Evolutionary conservation across 139 green algal genomes (phyloP).

Genomic region (Yamagishiella unicocca): DNA sequence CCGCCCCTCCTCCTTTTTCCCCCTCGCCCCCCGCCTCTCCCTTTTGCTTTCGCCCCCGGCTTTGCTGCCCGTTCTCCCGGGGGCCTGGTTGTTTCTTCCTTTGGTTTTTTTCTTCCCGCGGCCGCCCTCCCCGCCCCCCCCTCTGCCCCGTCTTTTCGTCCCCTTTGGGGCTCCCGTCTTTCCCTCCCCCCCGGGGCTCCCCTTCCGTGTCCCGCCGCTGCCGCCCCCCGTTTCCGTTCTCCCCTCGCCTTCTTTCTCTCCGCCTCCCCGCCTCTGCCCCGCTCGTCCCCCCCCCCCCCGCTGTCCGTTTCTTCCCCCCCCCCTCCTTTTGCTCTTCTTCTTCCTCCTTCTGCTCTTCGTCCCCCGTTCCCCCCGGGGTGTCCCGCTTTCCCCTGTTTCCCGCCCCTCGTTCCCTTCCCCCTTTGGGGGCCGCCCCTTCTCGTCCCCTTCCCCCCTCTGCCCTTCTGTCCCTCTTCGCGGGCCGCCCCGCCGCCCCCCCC

Average conservation of each 20-base stretch:
- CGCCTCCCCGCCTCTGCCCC: not conserved
- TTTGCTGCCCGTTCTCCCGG: too few relatives aligned
- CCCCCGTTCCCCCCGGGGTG: not conserved
- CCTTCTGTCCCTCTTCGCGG: not conserved
- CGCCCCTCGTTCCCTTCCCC: not conserved
- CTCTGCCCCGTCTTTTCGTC: not conserved
- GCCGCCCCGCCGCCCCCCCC: too few relatives aligned
- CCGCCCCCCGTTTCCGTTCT: not conserved
- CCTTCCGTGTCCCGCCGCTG: not conserved
- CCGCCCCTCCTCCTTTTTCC: not conserved
- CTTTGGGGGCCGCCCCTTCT: not conserved
- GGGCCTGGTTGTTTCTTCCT: too few relatives aligned
- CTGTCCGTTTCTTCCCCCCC: not conserved
- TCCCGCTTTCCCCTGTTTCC: not conserved
- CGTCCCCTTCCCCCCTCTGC: not conserved
- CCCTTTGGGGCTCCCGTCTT: not conserved
- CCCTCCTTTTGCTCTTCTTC: not conserved
- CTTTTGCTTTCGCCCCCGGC: not conserved
- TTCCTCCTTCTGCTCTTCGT: not conserved
- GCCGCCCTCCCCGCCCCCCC: not conserved
- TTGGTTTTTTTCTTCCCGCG: not conserved
- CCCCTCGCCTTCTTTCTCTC: not conserved
- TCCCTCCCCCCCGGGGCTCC: not conserved
- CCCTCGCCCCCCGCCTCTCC: not conserved
- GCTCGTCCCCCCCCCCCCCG: not conserved